Conservation (phyloP, 2,329 filamentous ascomycete species). For the Fusarium agapanthi region DNA sequence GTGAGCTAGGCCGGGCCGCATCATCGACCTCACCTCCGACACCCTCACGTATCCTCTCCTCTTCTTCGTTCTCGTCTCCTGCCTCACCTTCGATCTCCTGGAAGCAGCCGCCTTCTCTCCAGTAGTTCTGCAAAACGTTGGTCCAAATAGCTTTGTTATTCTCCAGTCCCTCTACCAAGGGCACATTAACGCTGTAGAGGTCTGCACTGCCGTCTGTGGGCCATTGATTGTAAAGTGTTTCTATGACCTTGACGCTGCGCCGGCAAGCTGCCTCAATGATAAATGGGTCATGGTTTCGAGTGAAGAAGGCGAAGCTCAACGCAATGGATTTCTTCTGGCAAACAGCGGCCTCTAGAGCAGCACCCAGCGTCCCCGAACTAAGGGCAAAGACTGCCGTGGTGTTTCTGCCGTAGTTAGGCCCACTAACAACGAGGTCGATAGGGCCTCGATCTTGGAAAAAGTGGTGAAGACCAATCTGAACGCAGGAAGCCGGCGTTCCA, state of each 20-base stretch:
- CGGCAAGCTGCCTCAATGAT: slow-evolving; percentile 81
- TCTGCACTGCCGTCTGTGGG: slow-evolving; percentile 72
- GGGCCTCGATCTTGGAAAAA: slow-evolving; percentile 77
- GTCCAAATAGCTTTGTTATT: slow-evolving; percentile 81
- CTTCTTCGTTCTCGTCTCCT: slow-evolving; percentile 73
- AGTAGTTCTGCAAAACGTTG: slow-evolving; percentile 88
- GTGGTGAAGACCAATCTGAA: slow-evolving; percentile 84
- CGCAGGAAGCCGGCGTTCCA: slow-evolving; percentile 81
- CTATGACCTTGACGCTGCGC: slow-evolving; percentile 79
- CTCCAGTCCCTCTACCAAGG: slow-evolving; percentile 80
- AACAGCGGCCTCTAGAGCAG: slow-evolving; percentile 78
- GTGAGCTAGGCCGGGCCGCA: slow-evolving; percentile 39
- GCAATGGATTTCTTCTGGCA: slow-evolving; percentile 79
- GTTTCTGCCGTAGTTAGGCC: slow-evolving; percentile 86
- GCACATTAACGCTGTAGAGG: slow-evolving; percentile 92
- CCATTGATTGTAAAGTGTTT: slow-evolving; percentile 82
- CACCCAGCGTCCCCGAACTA: slow-evolving; percentile 80
- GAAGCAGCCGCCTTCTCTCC: slow-evolving; percentile 87
- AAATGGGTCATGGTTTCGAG: slow-evolving; percentile 80
- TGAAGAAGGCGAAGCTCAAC: slow-evolving; percentile 89
- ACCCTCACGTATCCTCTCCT: slow-evolving; percentile 76
- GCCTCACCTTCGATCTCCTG: slow-evolving; percentile 76
- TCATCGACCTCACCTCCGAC: slow-evolving; percentile 60
- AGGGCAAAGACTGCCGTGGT: slow-evolving; percentile 82
- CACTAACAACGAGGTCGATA: slow-evolving; percentile 79